phyloP scores from a whole-genome alignment of 805 yeast genomes.

The Yarrowia sp. region DNA sequence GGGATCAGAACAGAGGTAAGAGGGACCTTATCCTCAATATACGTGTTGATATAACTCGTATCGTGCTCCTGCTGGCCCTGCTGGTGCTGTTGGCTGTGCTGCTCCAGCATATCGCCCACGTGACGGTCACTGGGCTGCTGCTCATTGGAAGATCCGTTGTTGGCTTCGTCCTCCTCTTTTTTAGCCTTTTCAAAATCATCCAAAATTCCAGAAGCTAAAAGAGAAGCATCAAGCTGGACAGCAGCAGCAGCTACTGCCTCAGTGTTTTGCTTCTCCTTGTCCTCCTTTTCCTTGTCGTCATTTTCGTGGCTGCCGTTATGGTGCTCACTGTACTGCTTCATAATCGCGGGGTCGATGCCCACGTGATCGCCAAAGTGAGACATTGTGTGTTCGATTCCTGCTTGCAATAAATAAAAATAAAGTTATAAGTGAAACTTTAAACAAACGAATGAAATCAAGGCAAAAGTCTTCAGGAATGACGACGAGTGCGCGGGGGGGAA shows the following conservation, averaged over 20 bases:
- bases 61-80: slow-evolving; percentile 21
- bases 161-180: slow-evolving; percentile 19
- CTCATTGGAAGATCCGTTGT: background rate
- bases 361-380: slow-evolving; percentile 25
- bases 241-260: slow-evolving; percentile 26
- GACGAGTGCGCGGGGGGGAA: background rate
- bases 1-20: slow-evolving; percentile 18
- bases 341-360: slow-evolving; percentile 28
- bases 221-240: slow-evolving; percentile 21
- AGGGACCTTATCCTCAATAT: slow-evolving; percentile 24
- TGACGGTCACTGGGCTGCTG: slow-evolving; percentile 3
- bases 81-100: slow-evolving; percentile 16
- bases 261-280: slow-evolving; percentile 13
- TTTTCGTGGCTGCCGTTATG: slow-evolving; percentile 7
- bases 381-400: slow-evolving; percentile 17
- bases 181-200: slow-evolving; percentile 27
- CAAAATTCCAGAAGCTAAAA: slow-evolving; percentile 16
- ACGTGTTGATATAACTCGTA: slow-evolving; percentile 21
- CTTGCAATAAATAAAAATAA: background rate
- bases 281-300: slow-evolving; percentile 20
- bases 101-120: slow-evolving; percentile 17
- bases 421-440: background rate
- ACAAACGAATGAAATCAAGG: slow-evolving; percentile 4
- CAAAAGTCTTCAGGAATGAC: background rate
- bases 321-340: slow-evolving; percentile 27